phyloP scores from a whole-genome alignment of 495 filamentous ascomycete species.

The Penicillium coprophilum region DNA sequence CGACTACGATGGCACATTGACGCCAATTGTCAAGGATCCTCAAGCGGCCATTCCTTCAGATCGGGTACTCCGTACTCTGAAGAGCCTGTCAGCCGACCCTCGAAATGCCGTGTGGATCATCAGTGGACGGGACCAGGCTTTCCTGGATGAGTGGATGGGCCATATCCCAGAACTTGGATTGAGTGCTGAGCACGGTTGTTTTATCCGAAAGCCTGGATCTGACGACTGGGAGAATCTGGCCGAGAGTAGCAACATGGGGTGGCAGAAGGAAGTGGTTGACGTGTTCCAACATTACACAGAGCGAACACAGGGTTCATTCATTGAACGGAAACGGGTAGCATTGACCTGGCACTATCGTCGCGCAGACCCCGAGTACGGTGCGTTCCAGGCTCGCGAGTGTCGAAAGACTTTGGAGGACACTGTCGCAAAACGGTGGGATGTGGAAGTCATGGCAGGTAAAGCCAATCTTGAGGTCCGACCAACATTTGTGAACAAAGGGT shows the following conservation, averaged over 20 bases:
- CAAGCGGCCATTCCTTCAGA: slow-evolving; percentile 83
- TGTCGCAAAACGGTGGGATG: slow-evolving; percentile 73
- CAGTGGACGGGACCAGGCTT: slow-evolving; percentile 85
- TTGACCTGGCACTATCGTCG: slow-evolving; percentile 96
- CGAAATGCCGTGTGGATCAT: slow-evolving; percentile 96
- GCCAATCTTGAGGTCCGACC: slow-evolving; percentile 95
- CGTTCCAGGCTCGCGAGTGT: slow-evolving; percentile 72
- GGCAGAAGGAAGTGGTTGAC: slow-evolving; percentile 78
- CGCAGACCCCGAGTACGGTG: slow-evolving; percentile 78
- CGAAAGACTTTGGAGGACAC: slow-evolving; percentile 71
- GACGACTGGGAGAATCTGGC: slow-evolving; percentile 84
- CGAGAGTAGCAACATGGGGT: slow-evolving; percentile 78
- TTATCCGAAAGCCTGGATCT: slow-evolving; percentile 72
- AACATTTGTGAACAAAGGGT: slow-evolving; percentile 95
- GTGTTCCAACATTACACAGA: slow-evolving; percentile 84
- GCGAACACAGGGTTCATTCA: slow-evolving; percentile 81
- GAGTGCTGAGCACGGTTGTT: slow-evolving; percentile 93
- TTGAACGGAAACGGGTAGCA: slow-evolving; percentile 88
- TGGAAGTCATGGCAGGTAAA: slow-evolving; percentile 94
- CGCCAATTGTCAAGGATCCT: slow-evolving; percentile 89
- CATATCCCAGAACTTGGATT: slow-evolving; percentile 82
- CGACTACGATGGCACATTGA: slow-evolving; percentile 98
- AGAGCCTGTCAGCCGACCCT: slow-evolving; percentile 72
- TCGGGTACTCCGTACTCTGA: slow-evolving; percentile 73
- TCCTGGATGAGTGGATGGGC: slow-evolving; percentile 82